Percentiles rank a stretch among this genome's conserved stretches.
Evolutionary conservation across 1,284 basidiomycete genomes (phyloP).

Genomic region (Tilletia horrida): DNA sequence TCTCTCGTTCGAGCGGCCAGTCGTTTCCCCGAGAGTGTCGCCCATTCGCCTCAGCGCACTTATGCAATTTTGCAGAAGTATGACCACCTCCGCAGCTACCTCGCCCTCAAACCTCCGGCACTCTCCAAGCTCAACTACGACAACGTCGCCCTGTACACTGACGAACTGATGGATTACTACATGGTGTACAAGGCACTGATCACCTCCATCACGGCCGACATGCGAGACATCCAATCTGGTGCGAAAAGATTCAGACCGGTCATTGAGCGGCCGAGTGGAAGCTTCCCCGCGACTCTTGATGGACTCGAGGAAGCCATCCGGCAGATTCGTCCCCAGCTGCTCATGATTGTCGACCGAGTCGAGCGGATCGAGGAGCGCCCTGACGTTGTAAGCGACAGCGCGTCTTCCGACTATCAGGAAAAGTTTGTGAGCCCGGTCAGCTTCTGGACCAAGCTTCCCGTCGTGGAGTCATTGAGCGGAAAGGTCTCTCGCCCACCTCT

Average conservation of each 20-base stretch:
- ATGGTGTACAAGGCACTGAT: conserved; percentile 11
- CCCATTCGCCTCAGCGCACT: conserved; percentile 10
- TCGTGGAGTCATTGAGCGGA: background rate
- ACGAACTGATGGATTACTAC: conserved; percentile 14
- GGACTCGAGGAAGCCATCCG: conserved; percentile 8
- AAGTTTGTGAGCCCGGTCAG: conserved; percentile 11
- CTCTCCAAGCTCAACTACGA: conserved; percentile 15
- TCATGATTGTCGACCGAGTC: conserved; percentile 13
- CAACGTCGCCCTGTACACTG: conserved; percentile 9
- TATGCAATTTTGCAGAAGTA: conserved; percentile 18
- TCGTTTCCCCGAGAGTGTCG: conserved; percentile 18
- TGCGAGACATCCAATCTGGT: conserved; percentile 1
- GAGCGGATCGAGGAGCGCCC: background rate
- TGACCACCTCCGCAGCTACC: conserved; percentile 12
- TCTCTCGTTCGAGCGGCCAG: conserved; percentile 1
- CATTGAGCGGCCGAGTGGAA: background rate
- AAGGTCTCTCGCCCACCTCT: conserved; percentile 4
- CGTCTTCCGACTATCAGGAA: background rate
- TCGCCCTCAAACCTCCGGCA: background rate
- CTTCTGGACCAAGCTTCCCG: conserved; percentile 11
- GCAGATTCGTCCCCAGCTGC: conserved; percentile 8
- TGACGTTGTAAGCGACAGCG: background rate
- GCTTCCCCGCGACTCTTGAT: conserved; percentile 6
- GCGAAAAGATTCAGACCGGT: conserved; percentile 4
- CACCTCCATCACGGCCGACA: background rate